phyloP scores from a whole-genome alignment of 805 yeast species.

The Candida tammaniensis region DNA sequence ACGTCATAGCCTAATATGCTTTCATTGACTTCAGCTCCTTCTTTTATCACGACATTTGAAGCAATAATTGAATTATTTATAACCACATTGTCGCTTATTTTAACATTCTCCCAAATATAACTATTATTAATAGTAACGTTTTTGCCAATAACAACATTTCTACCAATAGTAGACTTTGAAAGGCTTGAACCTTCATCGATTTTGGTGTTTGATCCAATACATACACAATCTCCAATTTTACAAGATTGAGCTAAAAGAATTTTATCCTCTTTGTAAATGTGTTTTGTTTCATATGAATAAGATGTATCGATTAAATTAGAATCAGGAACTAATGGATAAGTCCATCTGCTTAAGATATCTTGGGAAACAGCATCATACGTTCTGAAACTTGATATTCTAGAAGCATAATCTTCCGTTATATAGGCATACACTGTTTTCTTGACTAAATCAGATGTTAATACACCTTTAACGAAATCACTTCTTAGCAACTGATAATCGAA shows the following conservation, averaged over 20 bases:
- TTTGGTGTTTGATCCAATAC: slow-evolving; percentile 72
- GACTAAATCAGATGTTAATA: slow-evolving; percentile 82
- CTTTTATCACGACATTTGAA: slow-evolving; percentile 52
- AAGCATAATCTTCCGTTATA: slow-evolving; percentile 76
- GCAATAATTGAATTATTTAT: slow-evolving; percentile 73
- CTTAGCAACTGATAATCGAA: slow-evolving; percentile 90
- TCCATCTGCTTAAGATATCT: slow-evolving; percentile 88
- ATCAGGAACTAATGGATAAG: slow-evolving; percentile 89
- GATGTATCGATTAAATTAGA: slow-evolving; percentile 72
- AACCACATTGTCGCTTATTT: slow-evolving; percentile 60
- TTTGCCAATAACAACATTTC: slow-evolving; percentile 79
- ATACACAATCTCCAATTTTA: slow-evolving; percentile 73
- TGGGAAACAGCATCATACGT: slow-evolving; percentile 90
- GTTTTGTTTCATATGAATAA: slow-evolving; percentile 77
- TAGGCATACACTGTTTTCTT: slow-evolving; percentile 90
- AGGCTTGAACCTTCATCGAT: slow-evolving; percentile 75
- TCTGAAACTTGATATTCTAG: slow-evolving; percentile 93
- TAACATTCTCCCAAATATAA: slow-evolving; percentile 83
- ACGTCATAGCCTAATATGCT: slow-evolving; percentile 79
- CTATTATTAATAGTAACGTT: slow-evolving; percentile 70
- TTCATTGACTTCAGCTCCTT: slow-evolving; percentile 51
- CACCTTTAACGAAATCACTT: slow-evolving; percentile 86
- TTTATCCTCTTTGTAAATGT: slow-evolving; percentile 83
- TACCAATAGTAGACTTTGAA: slow-evolving; percentile 76
- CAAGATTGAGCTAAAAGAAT: slow-evolving; percentile 95